These are phyloP conservation scores for Nicotiana knightiana DNA, from an alignment of 257 asterid genomes.

Conservation along the genomic window DNA sequence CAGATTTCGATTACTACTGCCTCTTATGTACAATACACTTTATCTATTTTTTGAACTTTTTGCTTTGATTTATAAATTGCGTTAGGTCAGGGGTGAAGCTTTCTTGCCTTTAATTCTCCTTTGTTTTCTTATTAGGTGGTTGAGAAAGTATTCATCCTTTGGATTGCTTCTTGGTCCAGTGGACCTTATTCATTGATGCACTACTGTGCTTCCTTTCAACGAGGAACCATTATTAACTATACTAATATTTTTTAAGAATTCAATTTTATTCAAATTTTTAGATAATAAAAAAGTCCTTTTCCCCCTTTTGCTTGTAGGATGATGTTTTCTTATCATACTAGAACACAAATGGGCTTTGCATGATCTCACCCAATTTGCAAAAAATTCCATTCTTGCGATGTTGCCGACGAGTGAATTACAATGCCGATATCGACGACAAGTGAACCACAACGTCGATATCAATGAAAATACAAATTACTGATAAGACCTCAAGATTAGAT, in stretches of 20 bases:
- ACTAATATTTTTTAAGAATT: too few relatives aligned
- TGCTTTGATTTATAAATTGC: too few relatives aligned
- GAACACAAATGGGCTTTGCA: too few relatives aligned
- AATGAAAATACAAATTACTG: not conserved
- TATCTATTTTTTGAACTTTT: too few relatives aligned
- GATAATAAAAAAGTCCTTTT: too few relatives aligned
- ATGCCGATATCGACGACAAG: conserved; percentile 17
- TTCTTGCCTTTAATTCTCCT: conserved; percentile 40
- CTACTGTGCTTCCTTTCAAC: too few relatives aligned
- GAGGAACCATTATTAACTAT: too few relatives aligned
- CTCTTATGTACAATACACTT: too few relatives aligned
- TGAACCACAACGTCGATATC: conserved; percentile 5
- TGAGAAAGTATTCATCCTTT: conserved; percentile 37
- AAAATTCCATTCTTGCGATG: too few relatives aligned
- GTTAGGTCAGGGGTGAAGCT: conserved; percentile 21
- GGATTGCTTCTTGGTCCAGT: conserved; percentile 58
- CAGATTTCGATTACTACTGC: not conserved
- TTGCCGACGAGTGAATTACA: not conserved
- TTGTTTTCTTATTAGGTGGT: conserved; percentile 45
- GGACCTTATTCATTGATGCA: not conserved
- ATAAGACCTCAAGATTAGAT: not conserved
- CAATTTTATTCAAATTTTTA: too few relatives aligned
- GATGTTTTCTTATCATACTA: too few relatives aligned
- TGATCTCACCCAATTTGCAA: not conserved
- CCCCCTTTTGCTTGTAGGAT: too few relatives aligned